phyloP scores from a whole-genome alignment of 805 yeast species.

The Metschnikowia aberdeeniae region DNA sequence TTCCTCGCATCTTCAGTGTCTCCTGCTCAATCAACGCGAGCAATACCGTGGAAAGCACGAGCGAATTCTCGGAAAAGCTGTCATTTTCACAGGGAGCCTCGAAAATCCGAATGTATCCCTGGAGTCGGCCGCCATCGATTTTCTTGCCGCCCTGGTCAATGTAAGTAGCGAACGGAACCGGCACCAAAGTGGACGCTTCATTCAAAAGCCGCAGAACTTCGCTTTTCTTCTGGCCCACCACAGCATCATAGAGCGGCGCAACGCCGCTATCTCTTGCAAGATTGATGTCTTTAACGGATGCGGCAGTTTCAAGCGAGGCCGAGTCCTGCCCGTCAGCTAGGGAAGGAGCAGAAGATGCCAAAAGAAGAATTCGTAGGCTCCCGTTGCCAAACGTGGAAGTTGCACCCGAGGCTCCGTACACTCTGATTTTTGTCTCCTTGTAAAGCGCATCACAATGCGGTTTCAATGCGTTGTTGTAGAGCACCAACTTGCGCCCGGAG shows the following conservation, averaged over 20 bases:
- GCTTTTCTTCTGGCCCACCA: slow-evolving; percentile 20
- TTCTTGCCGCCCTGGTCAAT: slow-evolving; percentile 24
- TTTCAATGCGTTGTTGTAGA: slow-evolving; percentile 26
- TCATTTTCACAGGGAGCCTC: slow-evolving; percentile 13
- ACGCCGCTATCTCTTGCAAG: slow-evolving; percentile 5
- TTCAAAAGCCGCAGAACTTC: slow-evolving; percentile 19
- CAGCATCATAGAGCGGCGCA: slow-evolving; percentile 16
- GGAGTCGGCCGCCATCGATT: slow-evolving; percentile 19
- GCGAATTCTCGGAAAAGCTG: slow-evolving; percentile 17
- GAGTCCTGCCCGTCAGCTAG: slow-evolving; percentile 22
- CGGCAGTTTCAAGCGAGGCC: slow-evolving; percentile 2
- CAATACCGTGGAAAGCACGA: slow-evolving; percentile 23
- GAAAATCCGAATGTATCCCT: slow-evolving; percentile 22
- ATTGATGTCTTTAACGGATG: slow-evolving; percentile 10
- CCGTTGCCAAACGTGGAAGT: slow-evolving; percentile 35
- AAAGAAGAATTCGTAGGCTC: slow-evolving; percentile 21
- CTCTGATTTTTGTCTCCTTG: slow-evolving; percentile 27
- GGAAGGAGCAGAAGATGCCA: slow-evolving; percentile 16
- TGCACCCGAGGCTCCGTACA: slow-evolving; percentile 31
- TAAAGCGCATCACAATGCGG: slow-evolving; percentile 28
- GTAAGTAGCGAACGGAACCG: slow-evolving; percentile 29
- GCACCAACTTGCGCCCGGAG: slow-evolving; percentile 17
- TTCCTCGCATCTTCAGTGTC: slow-evolving; percentile 30
- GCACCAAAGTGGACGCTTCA: slow-evolving; percentile 17
- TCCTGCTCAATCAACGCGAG: slow-evolving; percentile 32